Evolutionary conservation across 2,329 filamentous ascomycete species (phyloP), one percentile per base, ranked within the genome.

Genomic region (Nigrospora oryzae): DNA sequence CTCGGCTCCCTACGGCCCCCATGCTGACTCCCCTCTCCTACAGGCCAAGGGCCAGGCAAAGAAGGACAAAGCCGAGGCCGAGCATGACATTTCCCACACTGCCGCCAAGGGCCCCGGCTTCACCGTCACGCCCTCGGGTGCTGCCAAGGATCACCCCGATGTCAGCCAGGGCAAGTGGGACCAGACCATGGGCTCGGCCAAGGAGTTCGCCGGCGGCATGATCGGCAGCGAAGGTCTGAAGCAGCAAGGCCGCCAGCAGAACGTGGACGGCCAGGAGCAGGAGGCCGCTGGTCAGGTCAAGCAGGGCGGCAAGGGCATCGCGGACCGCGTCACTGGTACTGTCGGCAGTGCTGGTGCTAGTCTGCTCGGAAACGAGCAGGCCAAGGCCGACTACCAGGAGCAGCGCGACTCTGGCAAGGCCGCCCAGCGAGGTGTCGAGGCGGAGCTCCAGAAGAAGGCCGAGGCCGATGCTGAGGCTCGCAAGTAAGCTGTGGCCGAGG

Each of bases 331-430:
- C 23, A 70, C 79, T 38, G 89, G 90, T 11, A 72, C 83, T 2
- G 54, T 95, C 5, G 88, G 89, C 1, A 73, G 79, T 35, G 81
- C 84, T 1, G 73, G 86, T 30, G 79, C 89, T n/a, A 77, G 79
- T 23, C 44, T 94, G 13, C 86, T 81, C 2, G 89, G 89, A 15
- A 82, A 94, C 61, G 69, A 71, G 40, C 64, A 70, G 28, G 79
- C 79, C 48, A 74, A 90, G 71, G 63, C 70, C 40, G 77, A 80
- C 61, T 85, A 81, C 59, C 71, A 86, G 62, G 63, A 73, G 53
- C 70, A 84, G 65, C 89, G 93, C 59, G 89, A 93, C 56, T 68
- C 79, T 52, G 90, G 89, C 52, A 95, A 93, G 81, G 86, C 85
- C 16, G 74, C 79, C 59, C 86, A 95, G 75, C 78, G 89, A 16